Evolutionary conservation across 78 protist species (phyloP).

Genomic region (Speleostelium caveatum): DNA sequence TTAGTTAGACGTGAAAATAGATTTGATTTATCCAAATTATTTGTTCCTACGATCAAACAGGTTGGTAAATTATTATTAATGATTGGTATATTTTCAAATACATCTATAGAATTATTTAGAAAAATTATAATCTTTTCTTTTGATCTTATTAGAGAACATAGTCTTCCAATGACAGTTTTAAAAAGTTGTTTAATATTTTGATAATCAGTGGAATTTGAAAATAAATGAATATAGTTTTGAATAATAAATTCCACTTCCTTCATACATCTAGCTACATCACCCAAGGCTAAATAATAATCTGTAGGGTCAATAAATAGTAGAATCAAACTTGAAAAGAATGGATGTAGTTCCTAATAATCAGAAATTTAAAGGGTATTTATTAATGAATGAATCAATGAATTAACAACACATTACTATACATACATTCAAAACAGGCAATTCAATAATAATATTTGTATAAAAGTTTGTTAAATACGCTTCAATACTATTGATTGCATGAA

Average conservation of each 20-base stretch:
- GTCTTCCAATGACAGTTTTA: conserved; percentile 1
- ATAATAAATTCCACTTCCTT: conserved; percentile 11
- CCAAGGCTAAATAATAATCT: neutral
- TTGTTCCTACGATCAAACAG: conserved; percentile 6
- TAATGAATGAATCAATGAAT: neutral
- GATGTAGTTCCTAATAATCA: neutral
- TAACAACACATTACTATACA: neutral
- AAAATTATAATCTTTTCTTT: neutral
- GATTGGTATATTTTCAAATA: neutral
- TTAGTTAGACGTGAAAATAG: too few species aligned
- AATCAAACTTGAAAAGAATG: neutral
- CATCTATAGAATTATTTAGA: neutral
- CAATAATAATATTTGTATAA: neutral
- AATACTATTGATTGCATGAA: neutral
- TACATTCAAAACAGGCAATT: neutral
- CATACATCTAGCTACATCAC: neutral
- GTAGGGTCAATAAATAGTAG: neutral
- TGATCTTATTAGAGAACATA: conserved; percentile 1
- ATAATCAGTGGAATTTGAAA: neutral
- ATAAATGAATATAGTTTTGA: conserved; percentile 1
- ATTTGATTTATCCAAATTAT: too few species aligned
- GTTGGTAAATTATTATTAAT: neutral
- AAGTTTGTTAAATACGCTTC: neutral
- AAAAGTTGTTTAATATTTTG: neutral
- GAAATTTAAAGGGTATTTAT: too few species aligned